Evolutionary conservation across 805 yeast species (phyloP), one percentile per base, ranked within the genome.

Genomic region (Wickerhamiella cacticola): DNA sequence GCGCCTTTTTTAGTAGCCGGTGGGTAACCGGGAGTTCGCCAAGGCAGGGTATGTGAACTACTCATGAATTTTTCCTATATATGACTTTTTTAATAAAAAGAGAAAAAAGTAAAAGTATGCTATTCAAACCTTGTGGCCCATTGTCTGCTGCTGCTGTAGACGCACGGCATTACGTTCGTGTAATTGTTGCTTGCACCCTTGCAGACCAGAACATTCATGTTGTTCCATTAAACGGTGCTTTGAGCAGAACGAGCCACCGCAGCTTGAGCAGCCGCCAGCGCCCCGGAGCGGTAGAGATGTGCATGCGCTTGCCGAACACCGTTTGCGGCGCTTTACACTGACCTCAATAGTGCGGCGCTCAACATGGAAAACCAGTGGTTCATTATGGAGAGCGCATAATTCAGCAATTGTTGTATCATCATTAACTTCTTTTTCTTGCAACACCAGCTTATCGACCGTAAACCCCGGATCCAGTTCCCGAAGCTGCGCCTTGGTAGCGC

Each of bases 161-260:
- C 82, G 83, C 59, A 79, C 72, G 38, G 95, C 95, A 61, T 86
- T 86, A 55, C 85, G 72, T 59, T 82, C 88, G 58, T 84, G 94
- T 55, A 85, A 78, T 57, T 74, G 77, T 57, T 85, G 88, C 69
- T 84, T 84, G 69, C 94, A 85, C 54, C 68, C 72, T 59, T 80
- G 81, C 50, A 86, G 72, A 5, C 92, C 94, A 49, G 73, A 70
- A 62, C 96, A 86, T 50, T 72, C 63, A 65, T 86, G 96, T 63
- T 80, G 86, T 64, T 86, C 96, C 66, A 87, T 70, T 48, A 86
- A 69, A 49, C 96, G 74, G 67, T 86, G 96, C 58, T 82, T 81
- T 26, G 89, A 80, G 64, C 96, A 86, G 63, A 77, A 86, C 59
- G 80, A 81, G 40, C 94, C 94, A 42, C 76, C 75, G 63, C 96